A percentile compares a stretch with the other conserved stretches of the same genome.
Evolutionary conservation across 164 flowering plant species (phyloP).

Genomic region (Protea cynaroides): DNA sequence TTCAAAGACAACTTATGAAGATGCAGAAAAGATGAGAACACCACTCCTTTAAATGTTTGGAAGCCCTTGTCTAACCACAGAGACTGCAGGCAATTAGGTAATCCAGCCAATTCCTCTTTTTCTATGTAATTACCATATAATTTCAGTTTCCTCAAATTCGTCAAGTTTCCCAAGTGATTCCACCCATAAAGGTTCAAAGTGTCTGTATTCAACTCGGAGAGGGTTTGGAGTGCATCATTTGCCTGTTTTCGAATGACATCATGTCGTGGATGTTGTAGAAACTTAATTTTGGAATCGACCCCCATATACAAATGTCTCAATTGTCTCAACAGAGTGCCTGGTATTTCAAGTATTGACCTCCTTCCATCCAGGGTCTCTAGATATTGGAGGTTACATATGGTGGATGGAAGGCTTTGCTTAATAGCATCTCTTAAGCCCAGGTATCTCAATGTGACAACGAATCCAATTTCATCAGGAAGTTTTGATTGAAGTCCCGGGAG

Average conservation of each 20-base stretch:
- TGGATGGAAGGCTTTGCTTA: slow-evolving; percentile 18
- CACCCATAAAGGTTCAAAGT: background rate
- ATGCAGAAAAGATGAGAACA: background rate
- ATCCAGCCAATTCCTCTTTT: background rate
- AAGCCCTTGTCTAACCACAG: background rate
- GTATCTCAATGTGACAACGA: slow-evolving; percentile 20
- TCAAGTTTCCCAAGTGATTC: slow-evolving; percentile 4
- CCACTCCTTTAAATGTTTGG: background rate
- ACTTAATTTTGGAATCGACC: background rate
- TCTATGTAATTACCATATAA: slow-evolving; percentile 9
- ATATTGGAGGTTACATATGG: slow-evolving; percentile 14
- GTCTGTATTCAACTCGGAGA: slow-evolving; percentile 15
- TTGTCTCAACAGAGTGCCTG: slow-evolving; percentile 16
- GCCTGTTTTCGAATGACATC: no score
- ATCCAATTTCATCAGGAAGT: slow-evolving; percentile 22
- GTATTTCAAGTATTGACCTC: slow-evolving; percentile 19
- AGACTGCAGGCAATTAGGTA: background rate
- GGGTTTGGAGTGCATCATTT: slow-evolving; percentile 10
- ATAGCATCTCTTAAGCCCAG: slow-evolving; percentile 26
- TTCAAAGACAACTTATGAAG: slow-evolving; percentile 8
- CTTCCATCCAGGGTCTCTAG: slow-evolving; percentile 32
- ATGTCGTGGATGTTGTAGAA: no score
- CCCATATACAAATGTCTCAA: slow-evolving; percentile 22
- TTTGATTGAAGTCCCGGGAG: slow-evolving; percentile 23
- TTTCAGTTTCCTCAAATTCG: slow-evolving; percentile 17